Base-by-base conservation (phyloP, 768 basidiomycete species). In the Boletus pseudopeckii region DNA sequence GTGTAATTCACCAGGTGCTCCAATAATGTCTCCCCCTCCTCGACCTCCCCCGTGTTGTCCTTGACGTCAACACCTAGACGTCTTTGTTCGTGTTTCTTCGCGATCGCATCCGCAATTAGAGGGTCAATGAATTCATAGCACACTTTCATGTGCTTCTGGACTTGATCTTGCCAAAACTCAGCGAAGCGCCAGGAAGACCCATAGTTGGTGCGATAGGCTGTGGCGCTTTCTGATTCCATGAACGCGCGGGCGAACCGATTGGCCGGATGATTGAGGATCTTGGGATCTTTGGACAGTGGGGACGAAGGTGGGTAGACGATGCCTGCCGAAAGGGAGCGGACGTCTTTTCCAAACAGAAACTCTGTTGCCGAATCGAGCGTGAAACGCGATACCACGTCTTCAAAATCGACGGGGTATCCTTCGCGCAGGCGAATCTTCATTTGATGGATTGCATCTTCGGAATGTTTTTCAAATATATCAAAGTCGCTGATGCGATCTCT, bases 281-380 rank as follows among this genome's bases (percentile, higher is more conserved):
- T 56, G 48, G 54, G 59, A 36, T 51, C 20, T 24, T 49, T 33
- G 22, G 58, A 45, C 7, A 50, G 48, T 11, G 51, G 45, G 4
- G 50, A 68, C 53, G 48, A 67, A 43, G 64, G 50, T 1, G 83
- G 81, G 57, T 82, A 80, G 1, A 80, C 74, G 1, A 84, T 70
- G 5, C 73, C 75, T 0, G 73, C 78, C 6, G 71, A 70, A 20
- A 83, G 77, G 5, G 78, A 78, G 40, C 64, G 64, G 14, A 82
- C 75, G 45, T 77, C 70, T 30, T 76, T 66, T 26, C 75, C 77
- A 56, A 84, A 83, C 28, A 84, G 75, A 57, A 83, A 85, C 42
- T 81, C 78, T 0, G 82, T 77, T 1, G 81, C 82, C 0, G 80
- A 77, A 64, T 84, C 83, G 46, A 84, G 69, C 0, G 83, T 84